These are phyloP conservation scores for Phialophora tarda DNA, from an alignment of 2,329 filamentous ascomycete species.

Conservation along the genomic window DNA sequence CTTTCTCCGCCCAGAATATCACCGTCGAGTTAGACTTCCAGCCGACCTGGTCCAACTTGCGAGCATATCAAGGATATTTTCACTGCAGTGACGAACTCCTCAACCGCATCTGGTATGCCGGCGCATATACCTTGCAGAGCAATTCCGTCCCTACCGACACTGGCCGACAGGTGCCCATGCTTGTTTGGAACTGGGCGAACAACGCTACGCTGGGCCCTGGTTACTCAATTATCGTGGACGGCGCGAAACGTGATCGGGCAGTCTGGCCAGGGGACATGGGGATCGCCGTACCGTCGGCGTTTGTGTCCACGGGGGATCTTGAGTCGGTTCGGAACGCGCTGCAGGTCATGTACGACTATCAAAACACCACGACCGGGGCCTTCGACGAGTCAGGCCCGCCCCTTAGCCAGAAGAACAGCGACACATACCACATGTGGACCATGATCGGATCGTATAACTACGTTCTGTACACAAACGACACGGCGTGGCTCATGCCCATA, in stretches of 20 bases:
- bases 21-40: conserved; percentile 55
- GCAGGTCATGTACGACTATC: conserved; percentile 55
- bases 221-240: conserved; percentile 52
- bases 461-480: conserved; percentile 61
- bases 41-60: conserved; percentile 59
- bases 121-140: conserved; percentile 60
- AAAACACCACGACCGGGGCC: conserved; percentile 45
- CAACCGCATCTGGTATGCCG: conserved; percentile 64
- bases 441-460: conserved; percentile 66
- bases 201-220: conserved; percentile 50
- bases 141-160: conserved; percentile 50
- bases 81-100: conserved; percentile 58
- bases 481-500: conserved; percentile 53
- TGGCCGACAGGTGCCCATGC: conserved; percentile 45
- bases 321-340: conserved; percentile 56
- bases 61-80: conserved; percentile 61
- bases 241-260: conserved; percentile 51
- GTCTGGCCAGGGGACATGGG: conserved; percentile 60
- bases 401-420: conserved; percentile 44
- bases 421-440: conserved; percentile 56
- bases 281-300: conserved; percentile 53
- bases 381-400: conserved; percentile 47
- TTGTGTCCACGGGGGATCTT: conserved; percentile 52
- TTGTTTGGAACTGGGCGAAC: conserved; percentile 47
- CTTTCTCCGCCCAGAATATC: conserved; percentile 49